Base-by-base conservation (phyloP, 805 yeast species). In the Zygoascus biomembranicola region DNA sequence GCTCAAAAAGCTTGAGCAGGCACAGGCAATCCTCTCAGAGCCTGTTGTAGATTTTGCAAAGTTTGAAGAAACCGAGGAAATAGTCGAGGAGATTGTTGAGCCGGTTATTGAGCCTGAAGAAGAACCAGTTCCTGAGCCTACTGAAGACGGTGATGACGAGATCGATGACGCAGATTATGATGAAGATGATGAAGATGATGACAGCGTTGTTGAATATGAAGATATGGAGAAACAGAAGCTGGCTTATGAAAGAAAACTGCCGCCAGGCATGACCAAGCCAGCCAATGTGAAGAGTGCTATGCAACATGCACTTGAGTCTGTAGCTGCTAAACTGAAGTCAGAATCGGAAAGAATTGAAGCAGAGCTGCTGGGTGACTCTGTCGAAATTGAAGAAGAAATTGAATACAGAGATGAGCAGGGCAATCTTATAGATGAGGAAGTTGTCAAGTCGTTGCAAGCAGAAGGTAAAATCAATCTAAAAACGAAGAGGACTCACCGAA, bases 361-460 rank as follows among this genome's bases (percentile, higher is more conserved):
- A 2, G 43, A 37, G 13, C 19, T 16, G 14, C 44, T 4, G 26
- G 39, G 16, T 5, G 4, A 11, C 39, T 3, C 16, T 11, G 16
- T 35, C 35, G 14, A 48, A 35, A 45, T 50, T 18, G 54, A 53
- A 18, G 42, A 52, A 16, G 51, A 52, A 50, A 56, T 60, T 23
- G 68, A 66, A 43, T 73, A 71, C 56, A 61, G 68, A 23, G 76
- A 71, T 52, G 68, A 65, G 52, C 52, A 67, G 47, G 77, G 77
- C 47, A 70, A 73, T 52, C 62, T 61, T 41, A 47, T 73, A 47
- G 67, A 65, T 47, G 52, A 50, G 23, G 59, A 46, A 16, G 52
- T 57, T 14, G 63, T 55, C n/a, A 51, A 48, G 32, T 20, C 51
- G 35, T 28, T 55, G 42, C 50, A 45, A 19, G 51, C 49, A 19